phyloP scores from a whole-genome alignment of 805 yeast genomes.

The Saturnispora galanensis region DNA sequence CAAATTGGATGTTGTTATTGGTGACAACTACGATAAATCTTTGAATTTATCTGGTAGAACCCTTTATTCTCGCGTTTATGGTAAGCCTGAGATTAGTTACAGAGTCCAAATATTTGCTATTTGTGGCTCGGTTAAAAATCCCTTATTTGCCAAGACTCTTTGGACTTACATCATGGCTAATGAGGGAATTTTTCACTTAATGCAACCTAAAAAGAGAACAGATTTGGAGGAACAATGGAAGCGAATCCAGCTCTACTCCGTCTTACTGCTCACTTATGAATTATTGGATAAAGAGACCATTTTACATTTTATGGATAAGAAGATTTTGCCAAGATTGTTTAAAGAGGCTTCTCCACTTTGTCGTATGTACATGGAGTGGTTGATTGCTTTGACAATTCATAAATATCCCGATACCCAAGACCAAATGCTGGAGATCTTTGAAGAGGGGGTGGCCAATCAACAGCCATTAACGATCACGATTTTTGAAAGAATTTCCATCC shows the following conservation, averaged over 20 bases:
- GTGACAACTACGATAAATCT: constrained; percentile 38
- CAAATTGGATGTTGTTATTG: constrained; percentile 48
- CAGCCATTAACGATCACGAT: constrained; percentile 50
- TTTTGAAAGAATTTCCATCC: constrained; percentile 51
- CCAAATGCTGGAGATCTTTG: constrained; percentile 15
- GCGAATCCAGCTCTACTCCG: constrained; percentile 47
- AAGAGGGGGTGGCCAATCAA: constrained; percentile 27
- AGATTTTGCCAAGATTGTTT: constrained; percentile 31
- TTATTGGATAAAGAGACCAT: constrained; percentile 20
- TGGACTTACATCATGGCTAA: constrained; percentile 31
- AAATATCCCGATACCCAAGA: constrained; percentile 21
- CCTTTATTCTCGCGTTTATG: constrained; percentile 43
- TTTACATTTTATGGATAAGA: constrained; percentile 20
- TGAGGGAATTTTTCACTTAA: constrained; percentile 32
- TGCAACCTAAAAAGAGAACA: constrained; percentile 41
- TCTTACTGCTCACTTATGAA: constrained; percentile 38
- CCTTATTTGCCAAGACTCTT: constrained; percentile 24
- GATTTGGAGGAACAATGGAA: constrained; percentile 65
- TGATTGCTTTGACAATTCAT: constrained; percentile 38
- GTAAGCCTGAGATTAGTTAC: constrained; percentile 45
- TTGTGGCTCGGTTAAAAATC: constrained; percentile 27
- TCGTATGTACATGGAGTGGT: constrained; percentile 74
- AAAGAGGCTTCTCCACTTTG: constrained; percentile 72
- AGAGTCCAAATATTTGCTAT: constrained; percentile 42
- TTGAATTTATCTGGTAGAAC: constrained; percentile 28